Conservation (phyloP, 1,284 basidiomycete species). For the Macrocystidia cucumis region DNA sequence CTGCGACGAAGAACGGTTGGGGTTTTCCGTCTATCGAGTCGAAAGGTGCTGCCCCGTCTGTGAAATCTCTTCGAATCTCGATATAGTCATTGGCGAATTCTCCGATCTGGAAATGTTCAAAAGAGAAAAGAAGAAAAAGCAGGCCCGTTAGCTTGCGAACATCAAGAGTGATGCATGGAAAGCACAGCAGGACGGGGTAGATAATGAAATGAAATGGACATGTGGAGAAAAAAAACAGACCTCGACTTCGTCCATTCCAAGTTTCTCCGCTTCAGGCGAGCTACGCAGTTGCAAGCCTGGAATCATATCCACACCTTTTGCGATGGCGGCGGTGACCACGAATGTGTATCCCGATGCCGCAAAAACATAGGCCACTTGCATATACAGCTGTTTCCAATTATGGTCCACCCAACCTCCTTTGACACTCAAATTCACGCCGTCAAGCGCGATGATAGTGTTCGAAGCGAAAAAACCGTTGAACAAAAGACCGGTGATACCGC, state of each 20-base stretch:
- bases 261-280: constrained; percentile 69
- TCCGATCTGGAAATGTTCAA: constrained; percentile 42
- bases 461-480: constrained; percentile 78
- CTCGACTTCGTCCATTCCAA: constrained; percentile 88
- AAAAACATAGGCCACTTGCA: constrained; percentile 78
- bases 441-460: constrained; percentile 51
- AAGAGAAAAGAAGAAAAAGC: background rate
- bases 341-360: constrained; percentile 64
- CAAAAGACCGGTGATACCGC: constrained; percentile 81
- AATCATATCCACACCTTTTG: constrained; percentile 67
- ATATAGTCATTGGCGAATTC: constrained; percentile 77
- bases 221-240: constrained; percentile 29
- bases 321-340: constrained; percentile 59
- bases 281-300: constrained; percentile 74
- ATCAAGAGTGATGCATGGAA: background rate
- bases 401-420: constrained; percentile 32
- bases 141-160: too few relatives aligned
- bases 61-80: constrained; percentile 64
- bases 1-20: constrained; percentile 21
- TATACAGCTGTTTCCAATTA: constrained; percentile 53
- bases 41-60: constrained; percentile 41
- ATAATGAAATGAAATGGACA: background rate
- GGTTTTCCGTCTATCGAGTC: constrained; percentile 15
- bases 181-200: background rate
- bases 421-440: constrained; percentile 44